Base-by-base conservation (phyloP, 2,329 filamentous ascomycete species). In the Botrytis porri region DNA sequence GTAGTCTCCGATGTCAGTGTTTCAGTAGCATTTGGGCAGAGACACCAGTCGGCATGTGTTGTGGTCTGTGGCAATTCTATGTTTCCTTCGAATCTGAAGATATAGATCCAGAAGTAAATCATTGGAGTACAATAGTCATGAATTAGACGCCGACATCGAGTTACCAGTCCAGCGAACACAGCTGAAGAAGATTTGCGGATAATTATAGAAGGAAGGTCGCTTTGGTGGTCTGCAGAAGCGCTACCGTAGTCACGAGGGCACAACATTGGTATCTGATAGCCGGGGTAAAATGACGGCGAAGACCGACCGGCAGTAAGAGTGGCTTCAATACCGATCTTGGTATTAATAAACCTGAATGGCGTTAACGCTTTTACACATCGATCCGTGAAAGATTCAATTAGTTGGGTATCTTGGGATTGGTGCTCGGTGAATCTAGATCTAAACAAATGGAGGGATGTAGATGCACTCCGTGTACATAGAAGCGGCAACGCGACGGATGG, bases 151-250 rank as follows among this genome's bases (percentile, higher is more conserved):
- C 65, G 35, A 57, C 65, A 22, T 39, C 48, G n/a, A 69, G 35
- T 57, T 57, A 57, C 48, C 54, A 37, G 65, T 41, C 65, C 65
- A 57, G 48, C 48, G 39, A 57, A 25, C 25, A 32, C 37, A 67
- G 35, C 48, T 29, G n/a, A 57, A 57, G 48, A 69, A 41, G 10
- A 41, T 67, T 67, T 57, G 48, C 35, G 37, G 37, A 57, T 57
- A 67, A 67, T 67, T 57, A 67, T 67, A 67, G 65, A 67, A 67
- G 48, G 37, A 5, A 14, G 64, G 65, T 67, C 48, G 48, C 65
- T 57, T 67, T 67, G 25, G n/a, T 29, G 65, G 65, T 67, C 65
- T 57, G 37, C 54, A 51, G 37, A 69, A 69, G 65, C 65, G 65
- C 65, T 69, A 41, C 35, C 35, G 37, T 69, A 32, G 48, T 69